Evolutionary conservation across 805 yeast species (phyloP).

Genomic region (Saccharomyces eubayanus): DNA sequence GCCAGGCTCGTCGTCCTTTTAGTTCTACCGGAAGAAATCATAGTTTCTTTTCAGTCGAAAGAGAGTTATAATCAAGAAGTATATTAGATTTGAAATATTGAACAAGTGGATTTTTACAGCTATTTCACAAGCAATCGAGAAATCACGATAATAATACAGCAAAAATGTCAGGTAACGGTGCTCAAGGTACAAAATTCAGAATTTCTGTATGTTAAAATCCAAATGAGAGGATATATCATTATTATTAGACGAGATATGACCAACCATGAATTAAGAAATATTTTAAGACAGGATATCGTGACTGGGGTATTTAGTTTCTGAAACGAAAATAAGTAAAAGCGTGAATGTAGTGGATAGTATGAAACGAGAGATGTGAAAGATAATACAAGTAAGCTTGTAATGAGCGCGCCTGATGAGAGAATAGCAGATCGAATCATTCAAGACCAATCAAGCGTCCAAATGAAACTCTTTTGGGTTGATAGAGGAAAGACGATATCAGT

Average conservation of each 20-base stretch:
- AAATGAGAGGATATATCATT: background rate
- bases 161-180: conserved; percentile 79
- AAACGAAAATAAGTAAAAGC: background rate
- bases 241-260: background rate
- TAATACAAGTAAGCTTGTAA: background rate
- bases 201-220: conserved; percentile 70
- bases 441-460: too few species aligned
- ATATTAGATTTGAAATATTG: background rate
- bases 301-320: background rate
- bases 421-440: too few species aligned
- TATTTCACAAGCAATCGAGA: background rate
- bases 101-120: too few species aligned
- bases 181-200: conserved; percentile 98
- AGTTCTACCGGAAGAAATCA: background rate
- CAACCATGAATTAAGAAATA: background rate
- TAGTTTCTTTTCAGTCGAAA: background rate
- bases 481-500: too few species aligned
- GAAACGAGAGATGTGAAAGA: background rate
- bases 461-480: too few species aligned
- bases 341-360: background rate
- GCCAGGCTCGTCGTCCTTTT: background rate
- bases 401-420: background rate
- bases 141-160: conserved; percentile 16
- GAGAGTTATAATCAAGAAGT: background rate
- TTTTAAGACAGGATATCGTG: background rate